Evolutionary conservation across 2,329 filamentous ascomycete species (phyloP).

Genomic region (Penicillium expansum): DNA sequence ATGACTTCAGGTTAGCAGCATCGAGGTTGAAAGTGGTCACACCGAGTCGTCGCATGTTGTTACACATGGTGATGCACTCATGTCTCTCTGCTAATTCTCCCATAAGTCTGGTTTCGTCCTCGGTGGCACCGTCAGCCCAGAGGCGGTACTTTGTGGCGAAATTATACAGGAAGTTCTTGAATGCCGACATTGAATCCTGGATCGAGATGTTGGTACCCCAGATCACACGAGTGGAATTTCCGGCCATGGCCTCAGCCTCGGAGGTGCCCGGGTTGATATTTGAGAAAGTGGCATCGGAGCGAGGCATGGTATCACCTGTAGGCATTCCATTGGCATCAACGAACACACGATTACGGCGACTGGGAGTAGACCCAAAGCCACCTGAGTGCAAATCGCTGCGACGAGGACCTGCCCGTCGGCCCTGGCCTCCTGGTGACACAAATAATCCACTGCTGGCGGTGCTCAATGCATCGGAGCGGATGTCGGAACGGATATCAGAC

Average conservation of each 20-base stretch:
- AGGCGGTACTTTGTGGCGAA: conserved; percentile 93
- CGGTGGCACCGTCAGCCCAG: conserved; percentile 79
- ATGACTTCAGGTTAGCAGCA: conserved; percentile 82
- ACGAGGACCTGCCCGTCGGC: conserved; percentile 57
- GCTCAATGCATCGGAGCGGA: conserved; percentile 70
- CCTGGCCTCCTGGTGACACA: conserved; percentile 60
- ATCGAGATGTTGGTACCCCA: conserved; percentile 98
- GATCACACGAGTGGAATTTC: conserved; percentile 76
- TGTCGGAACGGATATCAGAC: conserved; percentile 50
- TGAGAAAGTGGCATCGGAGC: conserved; percentile 64
- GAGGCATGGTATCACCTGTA: conserved; percentile 47
- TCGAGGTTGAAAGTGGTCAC: conserved; percentile 84
- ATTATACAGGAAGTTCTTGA: conserved; percentile 89
- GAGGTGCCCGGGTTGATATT: conserved; percentile 79
- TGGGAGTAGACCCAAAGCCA: conserved; percentile 54
- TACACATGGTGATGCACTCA: conserved; percentile 79
- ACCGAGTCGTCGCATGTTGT: conserved; percentile 86
- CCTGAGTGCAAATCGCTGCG: conserved; percentile 88
- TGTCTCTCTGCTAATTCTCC: conserved; percentile 70
- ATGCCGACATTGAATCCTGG: conserved; percentile 77
- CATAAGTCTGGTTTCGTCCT: conserved; percentile 67
- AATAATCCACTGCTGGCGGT: conserved; percentile 87
- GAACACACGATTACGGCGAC: conserved; percentile 58
- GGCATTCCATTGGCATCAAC: conserved; percentile 64
- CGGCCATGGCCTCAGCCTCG: conserved; percentile 83